phyloP scores from a whole-genome alignment of 345 rosid species.

The Brassica incana region DNA sequence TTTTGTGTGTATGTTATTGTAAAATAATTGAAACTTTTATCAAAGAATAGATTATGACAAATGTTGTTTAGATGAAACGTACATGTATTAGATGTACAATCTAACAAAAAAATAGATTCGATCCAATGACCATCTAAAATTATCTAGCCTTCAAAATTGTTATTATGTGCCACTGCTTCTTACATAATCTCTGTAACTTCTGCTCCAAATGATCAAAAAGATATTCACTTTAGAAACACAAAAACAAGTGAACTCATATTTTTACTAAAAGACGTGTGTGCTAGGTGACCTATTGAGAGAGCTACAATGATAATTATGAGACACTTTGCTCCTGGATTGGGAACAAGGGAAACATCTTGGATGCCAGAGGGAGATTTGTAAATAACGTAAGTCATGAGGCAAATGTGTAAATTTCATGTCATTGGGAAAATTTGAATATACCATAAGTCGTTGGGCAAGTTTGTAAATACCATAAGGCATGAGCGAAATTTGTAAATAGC shows the following conservation, averaged over 20 bases:
- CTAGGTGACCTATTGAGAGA: not conserved
- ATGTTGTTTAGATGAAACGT: not conserved
- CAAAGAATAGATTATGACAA: not conserved
- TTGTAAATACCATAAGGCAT: no score
- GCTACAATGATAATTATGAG: not conserved
- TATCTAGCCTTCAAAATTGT: not conserved
- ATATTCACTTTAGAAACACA: not conserved
- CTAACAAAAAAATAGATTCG: no score
- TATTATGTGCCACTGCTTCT: not conserved
- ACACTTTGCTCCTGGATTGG: not conserved
- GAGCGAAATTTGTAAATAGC: no score
- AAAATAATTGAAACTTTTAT: not conserved
- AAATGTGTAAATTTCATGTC: no score
- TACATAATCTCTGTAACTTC: not conserved
- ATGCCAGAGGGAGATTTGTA: not conserved
- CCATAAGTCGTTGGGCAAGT: no score
- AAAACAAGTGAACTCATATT: not conserved
- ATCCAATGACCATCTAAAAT: not conserved
- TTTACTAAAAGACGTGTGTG: not conserved
- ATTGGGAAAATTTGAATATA: no score
- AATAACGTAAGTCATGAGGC: no score
- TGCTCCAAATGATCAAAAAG: not conserved
- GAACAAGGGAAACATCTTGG: not conserved
- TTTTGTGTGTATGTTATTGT: constrained; percentile 8
- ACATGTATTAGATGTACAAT: not conserved